These are phyloP conservation scores for Teratosphaeria gauchensis DNA, from an alignment of 2,329 filamentous ascomycete species.

Conservation along the genomic window DNA sequence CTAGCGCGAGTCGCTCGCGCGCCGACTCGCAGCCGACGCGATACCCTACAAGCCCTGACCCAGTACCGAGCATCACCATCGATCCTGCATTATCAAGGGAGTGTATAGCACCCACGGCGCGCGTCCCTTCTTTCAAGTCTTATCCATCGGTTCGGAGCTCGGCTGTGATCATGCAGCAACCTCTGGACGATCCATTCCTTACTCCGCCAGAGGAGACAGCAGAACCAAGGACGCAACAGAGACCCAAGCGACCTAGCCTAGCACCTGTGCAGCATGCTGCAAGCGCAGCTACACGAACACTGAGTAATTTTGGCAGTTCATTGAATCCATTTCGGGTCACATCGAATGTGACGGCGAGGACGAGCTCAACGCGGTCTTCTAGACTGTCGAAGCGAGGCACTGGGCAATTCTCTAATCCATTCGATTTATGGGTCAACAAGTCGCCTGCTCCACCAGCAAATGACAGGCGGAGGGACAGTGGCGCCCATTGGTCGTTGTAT, in stretches of 20 bases:
- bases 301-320: conserved; percentile 8
- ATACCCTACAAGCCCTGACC: not conserved
- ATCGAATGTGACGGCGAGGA: not conserved
- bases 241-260: conserved; percentile 4
- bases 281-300: conserved; percentile 8
- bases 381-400: conserved; percentile 1
- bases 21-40: conserved; percentile 4
- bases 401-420: conserved; percentile 8
- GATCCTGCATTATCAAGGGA: conserved; percentile 17
- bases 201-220: conserved; percentile 9
- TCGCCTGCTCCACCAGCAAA: not conserved
- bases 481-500: not conserved
- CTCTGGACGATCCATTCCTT: conserved; percentile 21
- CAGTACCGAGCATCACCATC: conserved; percentile 8
- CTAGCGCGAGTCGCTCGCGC: conserved; percentile 7
- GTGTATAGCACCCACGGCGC: conserved; percentile 8
- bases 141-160: conserved; percentile 15
- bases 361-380: conserved; percentile 4
- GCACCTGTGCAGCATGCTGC: conserved; percentile 10
- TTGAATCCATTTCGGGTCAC: conserved; percentile 6
- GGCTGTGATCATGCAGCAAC: conserved; percentile 12
- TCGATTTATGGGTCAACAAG: conserved; percentile 3
- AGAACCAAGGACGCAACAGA: not conserved
- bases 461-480: not conserved
- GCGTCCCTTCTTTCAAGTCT: conserved; percentile 15